Evolutionary conservation across 768 basidiomycete species (phyloP), one percentile per base, ranked within the genome.

Genomic region (Lentinula edodes): DNA sequence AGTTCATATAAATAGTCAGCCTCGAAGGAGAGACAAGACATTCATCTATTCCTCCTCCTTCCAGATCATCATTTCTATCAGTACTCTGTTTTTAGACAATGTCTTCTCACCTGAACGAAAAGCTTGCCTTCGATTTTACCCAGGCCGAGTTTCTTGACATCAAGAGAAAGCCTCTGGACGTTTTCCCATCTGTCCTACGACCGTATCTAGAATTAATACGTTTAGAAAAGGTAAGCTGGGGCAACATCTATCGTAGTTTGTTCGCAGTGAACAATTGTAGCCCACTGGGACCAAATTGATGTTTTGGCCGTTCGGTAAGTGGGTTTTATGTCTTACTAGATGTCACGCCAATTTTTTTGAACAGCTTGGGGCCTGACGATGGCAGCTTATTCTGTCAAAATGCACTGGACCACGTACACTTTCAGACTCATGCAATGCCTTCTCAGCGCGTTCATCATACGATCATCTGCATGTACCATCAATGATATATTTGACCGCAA

Each of bases 401-500:
- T 80, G 2, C 70, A 76, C 5, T 61, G 74, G 12, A 48, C 65
- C 10, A 61, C 41, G 20, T 81, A 82, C 60, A 62, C 64, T 28
- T 34, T 64, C 8, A 61, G 71, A 52, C 65, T 81, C 9, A 42
- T 72, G 8, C 71, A 74, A 48, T 78, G 70, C 59, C 63, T 78
- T 2, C 55, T 79, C 36, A 74, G 73, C 3, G 78, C 80, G 0
- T 76, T 81, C 59, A 65, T 77, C 36, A 62, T 83, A 36, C 77
- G 78, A 39, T 72, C 78, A 58, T 81, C 82, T 1, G 83, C 82
- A 0, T 83, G 83, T 64, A 82, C 82, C 2, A 71, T 83, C 36
- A 84, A 85, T 61, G 83, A 85, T 61, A 83, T 85, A 16, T 77
- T 82, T 56, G 83, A 85, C 66, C 74, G 78, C 12, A 66, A 80